A percentile compares a stretch with the other conserved stretches of the same genome.
Evolutionary conservation across 2,329 filamentous ascomycete genomes (phyloP).

Genomic region (Ciborinia camelliae): DNA sequence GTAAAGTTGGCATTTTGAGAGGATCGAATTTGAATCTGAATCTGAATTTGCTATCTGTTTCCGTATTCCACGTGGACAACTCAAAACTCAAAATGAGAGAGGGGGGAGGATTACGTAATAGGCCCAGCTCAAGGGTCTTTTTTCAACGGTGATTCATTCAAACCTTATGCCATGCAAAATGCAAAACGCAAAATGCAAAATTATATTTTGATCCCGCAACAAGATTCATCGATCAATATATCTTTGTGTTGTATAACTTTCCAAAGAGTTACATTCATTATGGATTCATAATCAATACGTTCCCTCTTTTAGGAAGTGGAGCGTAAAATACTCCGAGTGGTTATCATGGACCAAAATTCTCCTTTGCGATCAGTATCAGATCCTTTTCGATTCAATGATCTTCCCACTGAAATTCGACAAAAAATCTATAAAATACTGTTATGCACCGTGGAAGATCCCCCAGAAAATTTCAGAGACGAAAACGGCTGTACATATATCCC

Average conservation of each 20-base stretch:
- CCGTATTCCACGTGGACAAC: too few species aligned
- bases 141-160: background rate
- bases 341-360: background rate
- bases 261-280: background rate
- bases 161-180: background rate
- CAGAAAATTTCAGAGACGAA: background rate
- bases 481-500: background rate
- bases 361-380: background rate
- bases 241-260: background rate
- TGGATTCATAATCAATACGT: background rate
- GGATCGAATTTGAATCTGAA: background rate
- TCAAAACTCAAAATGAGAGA: too few species aligned
- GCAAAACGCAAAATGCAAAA: too few species aligned
- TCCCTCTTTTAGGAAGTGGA: background rate
- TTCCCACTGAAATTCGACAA: background rate
- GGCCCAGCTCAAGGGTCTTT: background rate
- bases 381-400: background rate
- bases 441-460: constrained; percentile 1
- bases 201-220: background rate
- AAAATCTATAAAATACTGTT: background rate
- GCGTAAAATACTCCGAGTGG: background rate
- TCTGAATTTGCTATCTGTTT: too few species aligned
- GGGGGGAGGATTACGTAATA: background rate
- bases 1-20: background rate
- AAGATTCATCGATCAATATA: background rate